phyloP scores from a whole-genome alignment of 2,329 filamentous ascomycete species.

The Decorospora gaudefroyi region DNA sequence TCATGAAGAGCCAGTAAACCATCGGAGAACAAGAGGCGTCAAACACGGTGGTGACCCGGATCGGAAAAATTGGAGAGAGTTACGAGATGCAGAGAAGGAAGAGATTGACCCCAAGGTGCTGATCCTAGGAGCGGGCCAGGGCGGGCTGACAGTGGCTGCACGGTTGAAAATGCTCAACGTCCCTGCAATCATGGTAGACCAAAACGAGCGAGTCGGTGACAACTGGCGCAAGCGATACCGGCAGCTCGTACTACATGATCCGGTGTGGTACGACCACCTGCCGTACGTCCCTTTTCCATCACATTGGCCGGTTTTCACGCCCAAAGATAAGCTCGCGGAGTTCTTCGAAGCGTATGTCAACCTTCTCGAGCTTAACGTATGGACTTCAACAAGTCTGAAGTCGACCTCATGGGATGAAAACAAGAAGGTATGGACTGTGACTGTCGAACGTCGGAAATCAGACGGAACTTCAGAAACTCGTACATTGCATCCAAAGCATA shows the following conservation, averaged over 20 bases:
- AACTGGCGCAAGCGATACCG: conserved; percentile 56
- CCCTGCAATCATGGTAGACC: conserved; percentile 53
- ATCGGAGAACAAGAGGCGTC: conserved; percentile 37
- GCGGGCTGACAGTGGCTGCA: conserved; percentile 52
- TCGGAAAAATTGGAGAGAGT: conserved; percentile 41
- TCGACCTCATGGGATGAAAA: conserved; percentile 48
- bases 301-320: conserved; percentile 41
- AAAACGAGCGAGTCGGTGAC: conserved; percentile 50
- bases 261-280: conserved; percentile 49
- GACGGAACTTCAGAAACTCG: conserved; percentile 30
- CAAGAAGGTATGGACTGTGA: conserved; percentile 47
- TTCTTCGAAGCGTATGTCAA: conserved; percentile 48
- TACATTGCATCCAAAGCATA: conserved; percentile 37
- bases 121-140: conserved; percentile 51
- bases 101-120: conserved; percentile 36
- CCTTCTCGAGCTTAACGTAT: conserved; percentile 48
- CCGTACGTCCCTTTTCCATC: conserved; percentile 44
- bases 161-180: conserved; percentile 52
- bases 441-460: conserved; percentile 31
- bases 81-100: conserved; percentile 34
- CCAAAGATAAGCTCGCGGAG: conserved; percentile 46
- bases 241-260: conserved; percentile 50
- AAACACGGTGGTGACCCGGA: conserved; percentile 34
- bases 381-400: conserved; percentile 46
- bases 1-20: conserved; percentile 35